Base-by-base conservation (phyloP, 371 early-diverging fungal genomes). In the Racocetra persica region DNA sequence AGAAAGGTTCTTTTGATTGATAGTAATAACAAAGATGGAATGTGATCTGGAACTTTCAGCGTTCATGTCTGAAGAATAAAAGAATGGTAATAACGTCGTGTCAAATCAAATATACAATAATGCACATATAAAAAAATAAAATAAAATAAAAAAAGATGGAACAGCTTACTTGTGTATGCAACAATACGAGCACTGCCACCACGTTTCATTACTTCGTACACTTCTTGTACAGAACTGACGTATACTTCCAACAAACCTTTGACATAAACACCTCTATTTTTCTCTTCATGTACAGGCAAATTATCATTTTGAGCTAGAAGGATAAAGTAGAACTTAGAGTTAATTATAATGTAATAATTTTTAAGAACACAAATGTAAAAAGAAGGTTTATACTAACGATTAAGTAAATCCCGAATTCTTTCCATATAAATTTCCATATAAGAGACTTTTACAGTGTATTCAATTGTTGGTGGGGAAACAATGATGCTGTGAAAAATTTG, bases 381-480 rank as follows among this genome's bases (percentile, higher is more conserved):
- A 66, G 73, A 77, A 60, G 41, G 79, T 32, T 51, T 45, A 75
- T 84, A 86, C 85, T 88, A 89, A 90, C 95, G 96, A 85, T 94
- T 94, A 76, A 99, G 90, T 84, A 99, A 88, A 92, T 99, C 99
- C 71, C 96, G 91, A 80, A 99, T 95, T 85, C 94, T 95, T 83
- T 99, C 99, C 97, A 99, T 99, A 90, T 99, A 99, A 82, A 99
- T 98, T 90, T 99, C 99, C 95, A 99, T 95, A 87, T 93, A 98
- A n/a, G 96, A 96, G 32, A 95, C 94, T 84, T 94, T 95, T 80
- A 98, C 97, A 24, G 95, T 95, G 85, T 97, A 96, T 84, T 97
- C 96, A 82, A 96, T 91, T 65, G 93, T 95, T 18, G 93, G 87
- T 49, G 95, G 97, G 16, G 97, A 93, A 41, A 92, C 93, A 84